Conservation (phyloP, 2,329 filamentous ascomycete species). For the Lithohypha guttulata region DNA sequence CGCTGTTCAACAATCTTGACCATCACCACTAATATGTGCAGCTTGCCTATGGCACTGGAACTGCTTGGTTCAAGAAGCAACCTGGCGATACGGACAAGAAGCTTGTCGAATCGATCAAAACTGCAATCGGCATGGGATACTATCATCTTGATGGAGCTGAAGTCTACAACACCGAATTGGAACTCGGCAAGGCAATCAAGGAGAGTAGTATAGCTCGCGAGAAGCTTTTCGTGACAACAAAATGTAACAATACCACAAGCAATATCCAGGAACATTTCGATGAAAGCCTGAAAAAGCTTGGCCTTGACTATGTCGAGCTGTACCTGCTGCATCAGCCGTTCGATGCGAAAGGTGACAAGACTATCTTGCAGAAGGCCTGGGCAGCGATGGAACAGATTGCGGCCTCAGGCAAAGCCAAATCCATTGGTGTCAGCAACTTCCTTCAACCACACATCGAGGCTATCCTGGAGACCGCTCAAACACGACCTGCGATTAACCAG, state of each 20-base stretch:
- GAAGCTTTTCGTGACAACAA: slow-evolving; percentile 46
- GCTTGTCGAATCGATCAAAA: slow-evolving; percentile 46
- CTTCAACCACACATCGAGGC: slow-evolving; percentile 44
- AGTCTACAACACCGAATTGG: slow-evolving; percentile 40
- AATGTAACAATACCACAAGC: slow-evolving; percentile 42
- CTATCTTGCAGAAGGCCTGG: slow-evolving; percentile 48
- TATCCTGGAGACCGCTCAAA: slow-evolving; percentile 35
- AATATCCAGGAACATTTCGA: slow-evolving; percentile 48
- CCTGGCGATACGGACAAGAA: slow-evolving; percentile 40
- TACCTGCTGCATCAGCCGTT: slow-evolving; percentile 54
- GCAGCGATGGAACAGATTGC: slow-evolving; percentile 49
- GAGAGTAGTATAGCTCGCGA: slow-evolving; percentile 36
- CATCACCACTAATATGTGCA: slow-evolving; percentile 21
- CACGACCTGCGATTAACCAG: slow-evolving; percentile 34
- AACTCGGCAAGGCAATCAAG: slow-evolving; percentile 39
- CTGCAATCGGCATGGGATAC: slow-evolving; percentile 49
- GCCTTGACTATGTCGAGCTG: slow-evolving; percentile 52
- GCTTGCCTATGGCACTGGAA: slow-evolving; percentile 54
- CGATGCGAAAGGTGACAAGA: slow-evolving; percentile 40
- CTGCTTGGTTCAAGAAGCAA: slow-evolving; percentile 51
- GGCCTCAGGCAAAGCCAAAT: slow-evolving; percentile 45
- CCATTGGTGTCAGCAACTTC: slow-evolving; percentile 55
- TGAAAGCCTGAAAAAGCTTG: slow-evolving; percentile 48
- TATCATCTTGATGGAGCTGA: slow-evolving; percentile 54
- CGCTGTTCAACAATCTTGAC: not conserved